These are phyloP conservation scores for Saitozyma sp. DNA, from an alignment of 768 basidiomycete genomes.

Conservation along the genomic window DNA sequence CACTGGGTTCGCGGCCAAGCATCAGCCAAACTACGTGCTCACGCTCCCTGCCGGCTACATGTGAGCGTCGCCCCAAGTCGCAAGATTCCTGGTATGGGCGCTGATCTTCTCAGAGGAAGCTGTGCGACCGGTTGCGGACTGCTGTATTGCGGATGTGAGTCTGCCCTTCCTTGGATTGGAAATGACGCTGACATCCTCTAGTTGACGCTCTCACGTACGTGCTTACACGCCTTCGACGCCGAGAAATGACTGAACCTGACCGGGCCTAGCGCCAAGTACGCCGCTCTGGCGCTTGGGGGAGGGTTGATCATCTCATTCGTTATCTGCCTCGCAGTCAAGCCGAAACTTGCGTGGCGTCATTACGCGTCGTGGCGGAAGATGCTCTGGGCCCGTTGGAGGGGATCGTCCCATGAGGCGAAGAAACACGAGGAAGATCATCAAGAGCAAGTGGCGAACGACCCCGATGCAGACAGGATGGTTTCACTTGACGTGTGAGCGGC, in stretches of 20 bases:
- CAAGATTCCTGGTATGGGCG: background rate
- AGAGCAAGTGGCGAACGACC: background rate
- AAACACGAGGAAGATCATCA: slow-evolving; percentile 3
- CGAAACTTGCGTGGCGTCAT: background rate
- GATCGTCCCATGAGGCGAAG: background rate
- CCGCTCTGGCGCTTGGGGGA: slow-evolving; percentile 21
- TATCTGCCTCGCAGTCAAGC: slow-evolving; percentile 16
- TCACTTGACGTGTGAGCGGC: slow-evolving; percentile 12
- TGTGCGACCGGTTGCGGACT: slow-evolving; percentile 36
- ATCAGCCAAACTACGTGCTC: slow-evolving; percentile 14
- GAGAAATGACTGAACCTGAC: background rate
- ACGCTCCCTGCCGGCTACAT: slow-evolving; percentile 41
- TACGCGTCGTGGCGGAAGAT: background rate
- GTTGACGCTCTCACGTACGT: background rate
- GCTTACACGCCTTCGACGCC: background rate
- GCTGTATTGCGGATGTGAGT: slow-evolving; percentile 36
- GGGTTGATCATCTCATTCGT: slow-evolving; percentile 23
- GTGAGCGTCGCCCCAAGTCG: slow-evolving; percentile 12
- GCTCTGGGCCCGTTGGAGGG: background rate
- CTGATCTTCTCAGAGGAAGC: slow-evolving; percentile 27
- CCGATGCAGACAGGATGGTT: slow-evolving; percentile 13
- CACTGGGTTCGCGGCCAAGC: slow-evolving; percentile 22
- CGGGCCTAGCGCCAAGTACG: slow-evolving; percentile 35
- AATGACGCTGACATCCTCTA: slow-evolving; percentile 3
- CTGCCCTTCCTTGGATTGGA: slow-evolving; percentile 6